Conservation (phyloP, 495 filamentous ascomycete species). For the Trichoderma erinaceum region DNA sequence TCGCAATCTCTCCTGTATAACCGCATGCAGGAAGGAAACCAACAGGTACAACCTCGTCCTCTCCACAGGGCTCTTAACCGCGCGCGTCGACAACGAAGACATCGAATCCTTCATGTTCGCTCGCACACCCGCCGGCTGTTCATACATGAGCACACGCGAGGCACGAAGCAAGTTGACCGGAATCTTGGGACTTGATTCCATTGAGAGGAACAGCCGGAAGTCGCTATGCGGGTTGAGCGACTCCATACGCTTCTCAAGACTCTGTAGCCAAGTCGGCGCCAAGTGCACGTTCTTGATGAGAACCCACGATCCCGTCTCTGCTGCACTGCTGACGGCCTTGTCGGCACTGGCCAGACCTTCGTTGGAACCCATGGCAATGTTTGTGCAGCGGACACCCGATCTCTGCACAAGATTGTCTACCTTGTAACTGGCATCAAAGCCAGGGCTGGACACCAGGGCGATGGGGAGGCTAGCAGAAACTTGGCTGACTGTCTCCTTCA, state of each 20-base stretch:
- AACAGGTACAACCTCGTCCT: constrained; percentile 85
- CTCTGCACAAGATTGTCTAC: constrained; percentile 90
- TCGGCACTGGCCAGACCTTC: constrained; percentile 88
- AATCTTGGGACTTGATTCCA: constrained; percentile 96
- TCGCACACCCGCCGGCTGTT: constrained; percentile 91
- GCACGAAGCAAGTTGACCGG: constrained; percentile 93
- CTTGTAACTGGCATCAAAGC: constrained; percentile 98
- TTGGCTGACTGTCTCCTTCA: constrained; percentile 77
- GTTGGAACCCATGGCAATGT: constrained; percentile 98
- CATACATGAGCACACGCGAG: constrained; percentile 92
- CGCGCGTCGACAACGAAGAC: constrained; percentile 69
- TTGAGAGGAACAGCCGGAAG: constrained; percentile 93
- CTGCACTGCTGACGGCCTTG: constrained; percentile 90
- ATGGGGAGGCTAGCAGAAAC: constrained; percentile 81
- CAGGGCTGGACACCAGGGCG: constrained; percentile 85
- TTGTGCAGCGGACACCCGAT: constrained; percentile 73
- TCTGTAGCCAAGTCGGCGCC: constrained; percentile 91
- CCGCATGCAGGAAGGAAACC: constrained; percentile 90
- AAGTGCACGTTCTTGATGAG: constrained; percentile 99
- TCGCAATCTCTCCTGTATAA: constrained; percentile 89
- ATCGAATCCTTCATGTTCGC: constrained; percentile 99
- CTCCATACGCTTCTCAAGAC: constrained; percentile 91
- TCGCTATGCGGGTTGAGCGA: constrained; percentile 89
- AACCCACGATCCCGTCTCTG: constrained; percentile 90
- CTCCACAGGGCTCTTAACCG: constrained; percentile 79